These are phyloP conservation scores for Picea sitchensis DNA, from an alignment of 75 land plant species.

Conservation along the genomic window DNA sequence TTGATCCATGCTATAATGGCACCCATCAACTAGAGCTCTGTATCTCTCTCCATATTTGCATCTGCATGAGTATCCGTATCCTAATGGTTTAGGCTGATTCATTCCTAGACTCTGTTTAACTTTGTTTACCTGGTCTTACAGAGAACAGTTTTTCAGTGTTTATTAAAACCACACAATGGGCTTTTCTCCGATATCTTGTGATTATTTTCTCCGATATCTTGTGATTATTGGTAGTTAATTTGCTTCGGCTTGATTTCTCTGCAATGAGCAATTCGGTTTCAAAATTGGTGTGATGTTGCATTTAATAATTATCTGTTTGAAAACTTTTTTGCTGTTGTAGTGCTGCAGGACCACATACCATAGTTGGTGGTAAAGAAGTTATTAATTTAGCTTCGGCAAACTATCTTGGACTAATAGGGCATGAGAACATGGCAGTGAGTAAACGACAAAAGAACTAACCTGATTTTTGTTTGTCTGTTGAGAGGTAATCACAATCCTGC, in stretches of 20 bases:
- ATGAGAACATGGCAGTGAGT: slow-evolving; percentile 67
- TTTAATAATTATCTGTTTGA: too few species aligned
- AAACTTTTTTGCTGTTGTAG: slow-evolving; percentile 22
- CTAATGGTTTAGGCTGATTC: neutral
- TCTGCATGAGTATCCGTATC: too few species aligned
- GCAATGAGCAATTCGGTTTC: too few species aligned
- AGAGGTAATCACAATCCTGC: neutral
- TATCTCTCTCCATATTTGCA: too few species aligned
- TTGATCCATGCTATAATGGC: too few species aligned
- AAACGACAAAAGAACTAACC: neutral
- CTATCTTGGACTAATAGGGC: slow-evolving; percentile 91
- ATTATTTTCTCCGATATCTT: too few species aligned
- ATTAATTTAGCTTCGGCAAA: slow-evolving; percentile 90
- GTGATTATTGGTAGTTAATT: too few species aligned
- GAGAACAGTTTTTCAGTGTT: neutral
- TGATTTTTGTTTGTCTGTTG: neutral
- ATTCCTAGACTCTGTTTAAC: neutral
- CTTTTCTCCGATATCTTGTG: too few species aligned
- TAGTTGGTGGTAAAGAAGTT: slow-evolving; percentile 84
- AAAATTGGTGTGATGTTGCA: too few species aligned
- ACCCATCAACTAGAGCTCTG: too few species aligned
- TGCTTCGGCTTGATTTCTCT: too few species aligned
- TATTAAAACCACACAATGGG: too few species aligned
- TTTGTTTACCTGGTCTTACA: neutral
- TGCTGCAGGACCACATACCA: slow-evolving; percentile 87